Base-by-base conservation (phyloP, 23 red algal genomes). In the Gracilaria gracilis region DNA sequence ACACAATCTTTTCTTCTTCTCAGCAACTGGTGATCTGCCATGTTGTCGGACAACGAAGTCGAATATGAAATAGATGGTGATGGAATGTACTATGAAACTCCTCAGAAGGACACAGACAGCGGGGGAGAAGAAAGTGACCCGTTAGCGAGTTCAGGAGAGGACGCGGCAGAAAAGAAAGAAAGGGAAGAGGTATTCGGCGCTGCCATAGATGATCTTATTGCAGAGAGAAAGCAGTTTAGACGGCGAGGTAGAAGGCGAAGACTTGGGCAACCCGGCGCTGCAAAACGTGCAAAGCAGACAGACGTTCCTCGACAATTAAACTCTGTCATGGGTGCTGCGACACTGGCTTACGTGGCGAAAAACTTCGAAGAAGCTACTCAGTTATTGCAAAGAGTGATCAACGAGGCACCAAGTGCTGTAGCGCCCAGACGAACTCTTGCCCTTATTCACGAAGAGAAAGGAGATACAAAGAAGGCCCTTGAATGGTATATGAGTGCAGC, bases 341-440 rank as follows among this genome's bases (percentile, higher is more conserved):
- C 82, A 23, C 27, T 94, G 23, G 91, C 91, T 4, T 97, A 85
- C 59, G 71, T 97, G 7, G n/a, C 70, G 9, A 85, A 80, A 24
- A 64, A 86, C 46, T 93, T 94, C 15, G 49, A 94, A 39, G 88
- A 94, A 29, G 97, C 97, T 1, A 38, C 89, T 24, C 27, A 69
- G 24, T 34, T 88, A 19, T 73, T 95, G 29, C 61, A 67, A 16
- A 81, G 86, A n/a, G 53, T 98, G 13, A 82, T 96, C 55, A 51
- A 57, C 42, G 89, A 90, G 74, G 97, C 93, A 28, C 97, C 97
- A 31, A 95, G 84, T 77, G 93, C 94, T 25, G 80, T 86, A 79
- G 90, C 97, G 9, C 81, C 97, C 8, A 92, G 93, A 80, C 62
- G 93, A 37, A 98, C 93, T 14, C 80, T 98, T 20, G 93, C 67